Evolutionary conservation across 2,329 filamentous ascomycete genomes (phyloP).

Genomic region (Pyrenochaeta sp.): DNA sequence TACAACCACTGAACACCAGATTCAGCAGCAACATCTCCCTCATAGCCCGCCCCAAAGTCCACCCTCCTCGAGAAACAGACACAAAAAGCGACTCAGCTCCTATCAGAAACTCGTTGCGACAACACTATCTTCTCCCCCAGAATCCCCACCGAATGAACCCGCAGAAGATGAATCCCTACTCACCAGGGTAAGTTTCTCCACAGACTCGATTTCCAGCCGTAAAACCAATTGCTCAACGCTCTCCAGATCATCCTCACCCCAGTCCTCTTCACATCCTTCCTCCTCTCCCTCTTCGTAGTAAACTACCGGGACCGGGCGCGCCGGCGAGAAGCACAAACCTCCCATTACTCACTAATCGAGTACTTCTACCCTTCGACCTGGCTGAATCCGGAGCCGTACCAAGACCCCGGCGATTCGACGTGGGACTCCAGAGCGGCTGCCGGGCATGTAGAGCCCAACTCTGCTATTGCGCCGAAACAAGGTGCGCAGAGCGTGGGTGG

Average conservation of each 20-base stretch:
- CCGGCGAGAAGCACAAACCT: constrained; percentile 51
- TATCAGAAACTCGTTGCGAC: constrained; percentile 38
- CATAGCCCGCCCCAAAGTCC: constrained; percentile 41
- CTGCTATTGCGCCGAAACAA: constrained; percentile 20
- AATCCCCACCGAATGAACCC: constrained; percentile 25
- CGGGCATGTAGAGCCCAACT: constrained; percentile 30
- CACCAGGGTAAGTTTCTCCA: constrained; percentile 26
- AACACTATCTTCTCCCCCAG: constrained; percentile 29
- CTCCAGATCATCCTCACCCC: constrained; percentile 64
- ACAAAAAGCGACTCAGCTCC: constrained; percentile 38
- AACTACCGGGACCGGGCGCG: constrained; percentile 64
- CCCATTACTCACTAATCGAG: constrained; percentile 23
- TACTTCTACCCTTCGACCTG: constrained; percentile 33
- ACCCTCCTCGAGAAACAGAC: constrained; percentile 23
- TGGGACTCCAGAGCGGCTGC: constrained; percentile 23
- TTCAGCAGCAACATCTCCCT: constrained; percentile 21
- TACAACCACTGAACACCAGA: constrained; percentile 17
- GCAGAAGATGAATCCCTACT: constrained; percentile 31
- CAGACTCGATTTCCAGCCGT: too few species aligned
- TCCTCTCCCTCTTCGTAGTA: constrained; percentile 69
- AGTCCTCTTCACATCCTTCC: constrained; percentile 68
- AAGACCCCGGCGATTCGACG: constrained; percentile 42
- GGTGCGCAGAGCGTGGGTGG: constrained; percentile 5
- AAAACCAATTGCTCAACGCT: too few species aligned
- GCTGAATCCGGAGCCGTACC: constrained; percentile 55